phyloP scores from a whole-genome alignment of 208 protist genomes.

The Acanthamoeba rhysodes region DNA sequence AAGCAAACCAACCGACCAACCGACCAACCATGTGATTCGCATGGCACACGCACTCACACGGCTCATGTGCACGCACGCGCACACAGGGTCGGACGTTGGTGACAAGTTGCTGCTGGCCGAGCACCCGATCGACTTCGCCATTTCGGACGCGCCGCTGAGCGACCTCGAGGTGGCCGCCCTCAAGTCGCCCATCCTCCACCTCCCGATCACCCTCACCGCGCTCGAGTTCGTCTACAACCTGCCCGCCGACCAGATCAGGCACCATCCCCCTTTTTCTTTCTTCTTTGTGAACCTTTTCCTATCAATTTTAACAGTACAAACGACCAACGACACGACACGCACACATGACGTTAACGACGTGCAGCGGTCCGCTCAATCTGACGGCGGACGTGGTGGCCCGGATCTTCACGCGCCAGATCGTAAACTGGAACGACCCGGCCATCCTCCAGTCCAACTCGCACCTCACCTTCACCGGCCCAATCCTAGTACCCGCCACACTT shows the following conservation, averaged over 20 bases:
- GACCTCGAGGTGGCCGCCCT: not conserved
- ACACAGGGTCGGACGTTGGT: not conserved
- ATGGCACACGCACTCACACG: too few relatives aligned
- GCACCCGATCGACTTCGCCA: not conserved
- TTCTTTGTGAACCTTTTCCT: not conserved
- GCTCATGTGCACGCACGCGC: not conserved
- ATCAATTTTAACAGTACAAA: not conserved
- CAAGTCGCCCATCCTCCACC: not conserved
- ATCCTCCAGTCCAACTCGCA: not conserved
- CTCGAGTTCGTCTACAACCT: conserved; percentile 45
- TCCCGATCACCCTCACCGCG: conserved; percentile 1
- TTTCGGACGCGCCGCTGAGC: not conserved
- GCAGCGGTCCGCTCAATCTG: conserved; percentile 33
- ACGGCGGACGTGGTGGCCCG: conserved; percentile 13
- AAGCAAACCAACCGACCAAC: too few relatives aligned
- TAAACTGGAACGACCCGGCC: not conserved
- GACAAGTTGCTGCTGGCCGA: not conserved
- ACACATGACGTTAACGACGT: not conserved
- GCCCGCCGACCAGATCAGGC: not conserved
- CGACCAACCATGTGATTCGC: not conserved
- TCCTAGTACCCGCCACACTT: not conserved
- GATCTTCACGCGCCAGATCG: not conserved
- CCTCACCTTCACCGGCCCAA: conserved; percentile 8
- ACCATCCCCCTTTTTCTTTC: not conserved
- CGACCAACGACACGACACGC: not conserved